These are phyloP conservation scores for Filobasidium floriforme DNA, from an alignment of 768 basidiomycete species.

Conservation along the genomic window DNA sequence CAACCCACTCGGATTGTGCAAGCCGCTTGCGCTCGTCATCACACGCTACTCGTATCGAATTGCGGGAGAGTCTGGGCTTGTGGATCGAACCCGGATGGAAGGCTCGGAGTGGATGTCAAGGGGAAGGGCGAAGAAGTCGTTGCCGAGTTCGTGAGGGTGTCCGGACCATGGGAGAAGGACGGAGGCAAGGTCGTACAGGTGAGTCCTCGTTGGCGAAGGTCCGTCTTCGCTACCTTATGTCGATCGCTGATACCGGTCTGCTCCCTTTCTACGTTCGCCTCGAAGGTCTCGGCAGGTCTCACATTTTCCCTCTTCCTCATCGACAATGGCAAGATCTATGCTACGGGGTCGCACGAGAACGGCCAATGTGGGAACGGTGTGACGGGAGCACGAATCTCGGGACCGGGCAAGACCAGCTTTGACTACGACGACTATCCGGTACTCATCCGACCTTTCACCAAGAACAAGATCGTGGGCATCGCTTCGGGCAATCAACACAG, in stretches of 20 bases:
- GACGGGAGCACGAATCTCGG: slow-evolving; percentile 71
- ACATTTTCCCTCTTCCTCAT: slow-evolving; percentile 78
- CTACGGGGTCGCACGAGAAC: slow-evolving; percentile 83
- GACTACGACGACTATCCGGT: slow-evolving; percentile 59
- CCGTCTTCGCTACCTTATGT: no score
- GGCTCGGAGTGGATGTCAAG: slow-evolving; percentile 51
- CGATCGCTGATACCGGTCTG: background rate
- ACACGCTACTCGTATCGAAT: slow-evolving; percentile 73
- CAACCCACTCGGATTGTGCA: slow-evolving; percentile 56
- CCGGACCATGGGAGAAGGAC: slow-evolving; percentile 36
- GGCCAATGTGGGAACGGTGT: slow-evolving; percentile 89
- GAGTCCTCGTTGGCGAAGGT: background rate
- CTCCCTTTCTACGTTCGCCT: slow-evolving; percentile 23
- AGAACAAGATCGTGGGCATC: slow-evolving; percentile 70
- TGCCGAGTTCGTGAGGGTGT: slow-evolving; percentile 29
- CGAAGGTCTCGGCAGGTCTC: slow-evolving; percentile 73
- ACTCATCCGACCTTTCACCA: slow-evolving; percentile 61
- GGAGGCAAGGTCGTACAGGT: slow-evolving; percentile 37
- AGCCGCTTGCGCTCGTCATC: slow-evolving; percentile 75
- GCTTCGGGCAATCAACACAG: slow-evolving; percentile 81
- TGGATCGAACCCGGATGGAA: slow-evolving; percentile 65
- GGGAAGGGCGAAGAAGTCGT: slow-evolving; percentile 22
- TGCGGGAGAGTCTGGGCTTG: slow-evolving; percentile 76
- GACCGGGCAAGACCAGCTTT: slow-evolving; percentile 73
- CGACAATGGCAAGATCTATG: slow-evolving; percentile 72